Base-by-base conservation (phyloP, 352 stramenopile genomes). In the Thalassiosira ordinaria region DNA sequence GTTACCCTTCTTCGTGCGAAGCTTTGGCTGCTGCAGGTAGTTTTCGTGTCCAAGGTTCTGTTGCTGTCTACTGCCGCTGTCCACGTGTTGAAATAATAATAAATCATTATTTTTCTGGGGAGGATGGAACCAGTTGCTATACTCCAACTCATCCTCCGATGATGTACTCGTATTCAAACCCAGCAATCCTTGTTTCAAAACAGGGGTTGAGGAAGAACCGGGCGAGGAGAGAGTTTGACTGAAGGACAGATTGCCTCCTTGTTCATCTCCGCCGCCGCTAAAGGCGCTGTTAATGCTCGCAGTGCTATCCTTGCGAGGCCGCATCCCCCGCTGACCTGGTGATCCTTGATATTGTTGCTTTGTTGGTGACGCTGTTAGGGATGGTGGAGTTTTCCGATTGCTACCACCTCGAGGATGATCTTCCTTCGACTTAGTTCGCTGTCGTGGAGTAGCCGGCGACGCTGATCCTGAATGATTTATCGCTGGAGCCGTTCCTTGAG, bases 261-360 rank as follows among this genome's bases (percentile, higher is more conserved):
- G 26, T 18, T 63, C 62, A 44, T 62, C n/a, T 49, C 65, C n/a
- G n/a, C n/a, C 29, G 29, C 46, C 39, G 11, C 37, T 62, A 16
- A 70, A 52, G 20, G 53, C 31, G 41, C 73, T 75, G 29, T 71
- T 74, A 39, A 61, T 35, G 35, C 73, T 82, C 1, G 29, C 31
- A 11, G 39, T 18, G 47, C 73, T 82, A 49, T 80, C 72, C 16
- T 80, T 68, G 4, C 72, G 72, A 33, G 51, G 62, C 68, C 61
- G 64, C 20, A 33, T 35, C 27, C n/a, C 27, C 11, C 37, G n/a
- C 46, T 47, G 5, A 41, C 16, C 26, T 11, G 47, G 49, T 22
- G 59, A 56, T 55, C 64, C 31, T n/a, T n/a, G n/a, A n/a, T n/a
- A n/a, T n/a, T n/a, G n/a, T n/a, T n/a, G n/a, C n/a, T n/a, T n/a